phyloP scores from a whole-genome alignment of 2,329 filamentous ascomycete species.

The Knufia petricola region DNA sequence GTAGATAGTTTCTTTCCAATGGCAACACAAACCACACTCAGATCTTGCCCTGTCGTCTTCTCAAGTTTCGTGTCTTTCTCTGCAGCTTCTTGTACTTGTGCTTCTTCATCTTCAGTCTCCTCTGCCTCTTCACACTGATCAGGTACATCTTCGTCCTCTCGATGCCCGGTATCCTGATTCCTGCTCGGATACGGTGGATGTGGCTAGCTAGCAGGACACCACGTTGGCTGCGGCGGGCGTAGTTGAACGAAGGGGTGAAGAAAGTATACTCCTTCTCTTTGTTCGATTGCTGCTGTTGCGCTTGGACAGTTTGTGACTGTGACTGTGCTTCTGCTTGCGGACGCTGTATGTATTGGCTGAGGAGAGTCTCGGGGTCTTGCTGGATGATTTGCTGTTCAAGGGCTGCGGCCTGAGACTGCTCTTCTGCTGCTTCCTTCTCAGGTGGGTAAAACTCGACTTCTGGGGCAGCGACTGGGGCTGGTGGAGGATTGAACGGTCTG shows the following conservation, averaged over 20 bases:
- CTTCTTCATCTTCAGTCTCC: conserved; percentile 99
- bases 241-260: conserved; percentile 39
- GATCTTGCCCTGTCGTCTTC: conserved; percentile 66
- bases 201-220: conserved; percentile 43
- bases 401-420: conserved; percentile 19
- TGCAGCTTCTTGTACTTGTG: conserved; percentile 99
- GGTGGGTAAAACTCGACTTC: conserved; percentile 32
- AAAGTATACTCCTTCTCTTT: conserved; percentile 13
- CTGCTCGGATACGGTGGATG: conserved; percentile 17
- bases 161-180: neutral
- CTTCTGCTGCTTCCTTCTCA: conserved; percentile 27
- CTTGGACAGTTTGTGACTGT: conserved; percentile 24
- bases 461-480: conserved; percentile 57
- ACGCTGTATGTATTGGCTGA: conserved; percentile 12
- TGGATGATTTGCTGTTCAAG: conserved; percentile 26
- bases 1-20: too few species aligned
- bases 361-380: conserved; percentile 15
- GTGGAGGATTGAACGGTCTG: conserved; percentile 76
- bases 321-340: conserved; percentile 38
- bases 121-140: conserved; percentile 84
- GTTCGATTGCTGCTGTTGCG: conserved; percentile 43
- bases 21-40: too few species aligned
- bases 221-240: conserved; percentile 39
- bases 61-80: conserved; percentile 78
- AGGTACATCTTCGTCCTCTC: conserved; percentile 52